These are phyloP conservation scores for Colletotrichum ledebouriae DNA, from an alignment of 2,329 filamentous ascomycete genomes.

Conservation along the genomic window DNA sequence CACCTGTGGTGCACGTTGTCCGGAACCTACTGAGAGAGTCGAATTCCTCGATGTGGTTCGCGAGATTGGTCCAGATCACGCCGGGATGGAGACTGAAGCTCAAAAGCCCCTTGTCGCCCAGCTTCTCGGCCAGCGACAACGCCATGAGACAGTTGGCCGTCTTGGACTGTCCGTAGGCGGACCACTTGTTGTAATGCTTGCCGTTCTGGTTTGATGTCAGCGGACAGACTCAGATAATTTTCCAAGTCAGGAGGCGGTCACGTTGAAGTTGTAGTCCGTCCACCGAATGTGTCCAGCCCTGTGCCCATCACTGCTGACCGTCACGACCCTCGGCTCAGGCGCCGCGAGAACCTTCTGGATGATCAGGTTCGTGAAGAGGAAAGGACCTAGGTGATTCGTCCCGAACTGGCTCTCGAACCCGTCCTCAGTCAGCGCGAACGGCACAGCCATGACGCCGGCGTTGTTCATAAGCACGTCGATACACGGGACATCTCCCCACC, in stretches of 20 bases:
- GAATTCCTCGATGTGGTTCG: constrained; percentile 32
- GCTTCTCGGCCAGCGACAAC: constrained; percentile 49
- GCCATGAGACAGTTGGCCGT: constrained; percentile 51
- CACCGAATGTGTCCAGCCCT: constrained; percentile 57
- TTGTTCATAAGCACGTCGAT: constrained; percentile 60
- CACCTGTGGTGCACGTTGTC: rapidly evolving
- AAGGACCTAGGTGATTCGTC: constrained; percentile 55
- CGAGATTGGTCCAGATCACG: constrained; percentile 45
- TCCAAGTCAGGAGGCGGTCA: constrained; percentile 24
- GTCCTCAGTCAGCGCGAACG: constrained; percentile 50
- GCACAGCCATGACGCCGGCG: constrained; percentile 57
- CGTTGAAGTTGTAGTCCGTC: constrained; percentile 59
- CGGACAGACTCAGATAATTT: too few relatives aligned
- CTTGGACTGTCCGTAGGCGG: constrained; percentile 49
- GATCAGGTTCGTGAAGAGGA: constrained; percentile 56
- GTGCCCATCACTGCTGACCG: constrained; percentile 60
- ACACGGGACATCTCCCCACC: constrained; percentile 49
- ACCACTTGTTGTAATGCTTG: constrained; percentile 45
- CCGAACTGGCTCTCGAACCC: constrained; percentile 56
- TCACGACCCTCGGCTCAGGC: constrained; percentile 54
- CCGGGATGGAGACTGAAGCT: constrained; percentile 54
- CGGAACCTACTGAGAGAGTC: constrained; percentile 16
- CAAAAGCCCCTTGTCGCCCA: constrained; percentile 47
- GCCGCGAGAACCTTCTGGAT: constrained; percentile 49
- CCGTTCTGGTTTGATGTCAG: constrained; percentile 18